Conservation (phyloP, 305 asterid genomes). For the Rubia occidens region DNA sequence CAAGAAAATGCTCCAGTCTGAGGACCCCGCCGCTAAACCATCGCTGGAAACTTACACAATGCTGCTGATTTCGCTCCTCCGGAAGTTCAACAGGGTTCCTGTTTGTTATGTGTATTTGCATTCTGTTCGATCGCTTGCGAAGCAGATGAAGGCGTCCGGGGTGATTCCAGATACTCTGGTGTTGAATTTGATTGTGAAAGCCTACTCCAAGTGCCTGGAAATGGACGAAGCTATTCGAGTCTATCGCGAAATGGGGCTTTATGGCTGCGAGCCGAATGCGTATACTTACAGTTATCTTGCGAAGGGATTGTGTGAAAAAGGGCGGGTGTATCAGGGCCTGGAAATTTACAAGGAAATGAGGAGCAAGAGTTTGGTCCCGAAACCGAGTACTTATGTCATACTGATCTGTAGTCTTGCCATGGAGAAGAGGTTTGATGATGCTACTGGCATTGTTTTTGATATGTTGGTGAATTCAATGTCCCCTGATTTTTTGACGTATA, state of each 20-base stretch:
- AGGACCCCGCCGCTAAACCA: constrained; percentile 43
- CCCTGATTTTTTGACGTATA: constrained; percentile 74
- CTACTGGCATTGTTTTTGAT: constrained; percentile 46
- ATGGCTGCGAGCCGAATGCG: constrained; percentile 72
- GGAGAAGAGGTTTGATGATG: constrained; percentile 66
- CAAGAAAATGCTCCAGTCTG: constrained; percentile 64
- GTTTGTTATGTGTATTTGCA: constrained; percentile 73
- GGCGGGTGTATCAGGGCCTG: constrained; percentile 56
- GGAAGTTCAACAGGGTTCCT: constrained; percentile 53
- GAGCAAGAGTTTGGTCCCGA: constrained; percentile 49
- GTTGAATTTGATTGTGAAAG: constrained; percentile 80
- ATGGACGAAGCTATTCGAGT: constrained; percentile 73
- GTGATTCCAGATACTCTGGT: constrained; percentile 70
- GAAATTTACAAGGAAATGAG: constrained; percentile 59
- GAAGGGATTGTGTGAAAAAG: constrained; percentile 76
- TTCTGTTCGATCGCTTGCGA: constrained; percentile 57
- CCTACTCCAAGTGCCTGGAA: constrained; percentile 63
- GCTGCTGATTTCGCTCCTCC: constrained; percentile 50
- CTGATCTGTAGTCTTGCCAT: constrained; percentile 71
- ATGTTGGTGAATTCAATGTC: constrained; percentile 59
- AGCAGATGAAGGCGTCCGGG: constrained; percentile 85
- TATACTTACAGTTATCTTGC: constrained; percentile 64
- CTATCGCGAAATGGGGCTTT: constrained; percentile 88
- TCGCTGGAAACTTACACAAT: constrained; percentile 62
- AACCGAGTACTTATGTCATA: constrained; percentile 42